Evolutionary conservation across 1,284 basidiomycete genomes (phyloP).

Genomic region (Ustilago cynodontis): DNA sequence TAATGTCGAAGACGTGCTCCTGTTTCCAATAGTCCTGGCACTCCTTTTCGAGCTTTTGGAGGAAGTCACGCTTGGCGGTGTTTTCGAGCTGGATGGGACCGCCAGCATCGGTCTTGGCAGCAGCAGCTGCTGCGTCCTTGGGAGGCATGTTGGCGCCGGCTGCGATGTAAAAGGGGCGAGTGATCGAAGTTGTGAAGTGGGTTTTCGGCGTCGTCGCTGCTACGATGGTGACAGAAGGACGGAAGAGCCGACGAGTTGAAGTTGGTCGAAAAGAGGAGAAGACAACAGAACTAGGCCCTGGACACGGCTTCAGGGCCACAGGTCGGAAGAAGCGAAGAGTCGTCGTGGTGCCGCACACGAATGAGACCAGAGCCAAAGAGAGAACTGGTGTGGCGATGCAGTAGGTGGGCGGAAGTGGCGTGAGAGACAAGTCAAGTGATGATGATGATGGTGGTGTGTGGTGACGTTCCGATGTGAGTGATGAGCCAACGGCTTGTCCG

Average conservation of each 20-base stretch:
- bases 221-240: neutral
- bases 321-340: slow-evolving; percentile 44
- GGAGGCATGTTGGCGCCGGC: slow-evolving; percentile 43
- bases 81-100: slow-evolving; percentile 70
- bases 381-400: neutral
- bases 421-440: slow-evolving; percentile 10
- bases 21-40: slow-evolving; percentile 84
- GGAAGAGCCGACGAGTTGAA: slow-evolving; percentile 1
- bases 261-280: neutral
- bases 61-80: slow-evolving; percentile 90
- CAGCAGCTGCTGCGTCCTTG: slow-evolving; percentile 39
- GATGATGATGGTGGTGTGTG: slow-evolving; percentile 2
- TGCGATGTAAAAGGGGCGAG: slow-evolving; percentile 1
- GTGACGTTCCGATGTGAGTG: neutral
- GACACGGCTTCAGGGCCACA: slow-evolving; percentile 48
- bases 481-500: slow-evolving; percentile 12
- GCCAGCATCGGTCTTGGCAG: slow-evolving; percentile 24
- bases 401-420: neutral
- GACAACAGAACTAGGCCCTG: slow-evolving; percentile 21
- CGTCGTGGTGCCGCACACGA: slow-evolving; percentile 36
- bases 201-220: slow-evolving; percentile 9
- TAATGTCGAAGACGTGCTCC: slow-evolving; percentile 79
- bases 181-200: neutral
- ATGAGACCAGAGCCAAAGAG: neutral
- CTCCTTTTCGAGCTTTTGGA: slow-evolving; percentile 84